These are phyloP conservation scores for Diaporthe sp. DNA, from an alignment of 2,329 filamentous ascomycete genomes.

Conservation along the genomic window DNA sequence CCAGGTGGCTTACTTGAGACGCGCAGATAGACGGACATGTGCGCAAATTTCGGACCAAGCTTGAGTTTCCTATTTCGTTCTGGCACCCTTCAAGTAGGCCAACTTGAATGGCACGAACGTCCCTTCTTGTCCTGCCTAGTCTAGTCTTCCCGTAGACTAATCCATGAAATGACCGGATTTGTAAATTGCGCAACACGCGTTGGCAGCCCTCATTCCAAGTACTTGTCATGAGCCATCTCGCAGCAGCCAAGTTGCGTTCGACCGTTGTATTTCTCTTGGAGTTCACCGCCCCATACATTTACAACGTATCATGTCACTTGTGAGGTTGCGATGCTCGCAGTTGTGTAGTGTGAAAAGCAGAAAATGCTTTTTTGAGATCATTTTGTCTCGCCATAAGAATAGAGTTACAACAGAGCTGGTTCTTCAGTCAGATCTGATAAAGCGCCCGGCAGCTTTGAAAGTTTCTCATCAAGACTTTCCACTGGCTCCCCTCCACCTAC, in stretches of 20 bases:
- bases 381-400: slow-evolving; percentile 23
- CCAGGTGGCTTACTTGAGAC: slow-evolving; percentile 11
- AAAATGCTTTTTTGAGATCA: slow-evolving; percentile 14
- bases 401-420: slow-evolving; percentile 32
- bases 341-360: slow-evolving; percentile 2
- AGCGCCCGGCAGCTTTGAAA: not conserved
- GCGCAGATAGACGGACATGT: not conserved
- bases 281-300: not conserved
- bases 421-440: slow-evolving; percentile 22
- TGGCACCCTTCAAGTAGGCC: not conserved
- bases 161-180: not conserved
- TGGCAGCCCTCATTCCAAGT: not conserved
- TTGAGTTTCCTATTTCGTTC: not conserved
- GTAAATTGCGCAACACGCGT: not conserved
- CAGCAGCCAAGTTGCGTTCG: not conserved
- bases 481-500: slow-evolving; percentile 3
- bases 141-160: not conserved
- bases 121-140: not conserved
- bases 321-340: not conserved
- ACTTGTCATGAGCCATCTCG: not conserved
- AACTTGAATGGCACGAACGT: not conserved
- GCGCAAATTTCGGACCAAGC: too few species aligned
- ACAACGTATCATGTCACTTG: not conserved
- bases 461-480: not conserved
- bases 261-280: too few species aligned